These are phyloP conservation scores for Quercus cerris DNA, from an alignment of 306 rosid genomes.

Conservation along the genomic window DNA sequence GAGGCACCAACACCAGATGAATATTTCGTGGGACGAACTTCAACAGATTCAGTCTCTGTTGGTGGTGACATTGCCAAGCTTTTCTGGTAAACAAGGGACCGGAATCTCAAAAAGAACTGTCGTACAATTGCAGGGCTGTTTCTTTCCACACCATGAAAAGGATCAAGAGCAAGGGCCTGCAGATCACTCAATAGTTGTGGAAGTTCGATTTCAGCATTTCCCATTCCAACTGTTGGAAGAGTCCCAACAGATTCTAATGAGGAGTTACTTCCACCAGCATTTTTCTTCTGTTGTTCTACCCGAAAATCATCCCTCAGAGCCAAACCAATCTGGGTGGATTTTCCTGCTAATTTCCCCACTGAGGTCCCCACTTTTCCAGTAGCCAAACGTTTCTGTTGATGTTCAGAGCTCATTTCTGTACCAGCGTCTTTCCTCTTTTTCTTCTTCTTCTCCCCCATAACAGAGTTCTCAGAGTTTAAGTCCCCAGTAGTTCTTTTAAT, in stretches of 20 bases:
- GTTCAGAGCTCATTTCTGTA: slow-evolving; percentile 35
- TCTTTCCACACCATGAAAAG: slow-evolving; percentile 64
- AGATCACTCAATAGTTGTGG: slow-evolving; percentile 68
- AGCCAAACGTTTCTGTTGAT: slow-evolving; percentile 34
- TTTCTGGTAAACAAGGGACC: slow-evolving; percentile 83
- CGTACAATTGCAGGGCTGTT: slow-evolving; percentile 44
- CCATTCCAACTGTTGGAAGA: slow-evolving; percentile 20
- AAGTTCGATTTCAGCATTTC: slow-evolving; percentile 39
- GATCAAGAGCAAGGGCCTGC: slow-evolving; percentile 86
- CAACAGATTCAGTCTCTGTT: slow-evolving; percentile 53
- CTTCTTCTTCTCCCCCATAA: slow-evolving; percentile 55
- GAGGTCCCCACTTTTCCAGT: slow-evolving; percentile 33
- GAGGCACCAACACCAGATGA: slow-evolving; percentile 28
- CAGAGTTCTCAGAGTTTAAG: slow-evolving; percentile 34
- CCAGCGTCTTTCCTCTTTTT: slow-evolving; percentile 49
- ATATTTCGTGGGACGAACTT: slow-evolving; percentile 39
- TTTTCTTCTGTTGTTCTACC: slow-evolving; percentile 35
- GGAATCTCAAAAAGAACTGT: slow-evolving; percentile 70
- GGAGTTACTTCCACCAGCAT: slow-evolving; percentile 24
- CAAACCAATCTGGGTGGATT: slow-evolving; percentile 36
- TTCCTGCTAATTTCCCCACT: slow-evolving; percentile 35
- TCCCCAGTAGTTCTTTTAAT: slow-evolving; percentile 56
- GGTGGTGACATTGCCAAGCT: slow-evolving; percentile 63
- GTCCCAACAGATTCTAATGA: slow-evolving; percentile 21
- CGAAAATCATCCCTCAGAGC: slow-evolving; percentile 41